These are phyloP conservation scores for Tetraselmis striata DNA, from an alignment of 139 green algal genomes.

Conservation along the genomic window DNA sequence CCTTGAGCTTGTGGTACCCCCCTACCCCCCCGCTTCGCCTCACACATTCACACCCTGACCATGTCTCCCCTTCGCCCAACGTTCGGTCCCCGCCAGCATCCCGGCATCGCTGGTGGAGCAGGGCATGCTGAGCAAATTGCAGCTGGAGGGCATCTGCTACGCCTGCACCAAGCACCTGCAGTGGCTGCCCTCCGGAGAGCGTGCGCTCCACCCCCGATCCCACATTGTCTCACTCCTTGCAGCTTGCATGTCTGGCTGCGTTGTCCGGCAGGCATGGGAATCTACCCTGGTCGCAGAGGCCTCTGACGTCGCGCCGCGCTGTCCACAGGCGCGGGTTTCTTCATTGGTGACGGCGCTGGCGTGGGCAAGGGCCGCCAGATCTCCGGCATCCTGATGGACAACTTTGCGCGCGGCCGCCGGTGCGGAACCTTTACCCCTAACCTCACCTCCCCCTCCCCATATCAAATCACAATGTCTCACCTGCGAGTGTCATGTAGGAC, in stretches of 20 bases:
- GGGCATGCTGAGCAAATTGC: constrained; percentile 71
- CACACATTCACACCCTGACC: no score
- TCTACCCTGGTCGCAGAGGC: no score
- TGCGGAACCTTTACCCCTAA: no score
- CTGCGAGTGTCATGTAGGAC: not conserved
- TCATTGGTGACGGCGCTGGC: constrained; percentile 74
- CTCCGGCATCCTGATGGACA: constrained; percentile 74
- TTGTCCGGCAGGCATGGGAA: no score
- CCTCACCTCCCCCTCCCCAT: not conserved
- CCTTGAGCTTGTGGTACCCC: no score
- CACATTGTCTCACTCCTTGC: no score
- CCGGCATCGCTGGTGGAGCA: constrained; percentile 35
- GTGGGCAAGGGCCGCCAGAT: constrained; percentile 83
- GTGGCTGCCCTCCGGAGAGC: constrained; percentile 57
- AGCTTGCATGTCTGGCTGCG: no score
- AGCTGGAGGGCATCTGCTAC: constrained; percentile 81
- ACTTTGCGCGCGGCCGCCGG: constrained; percentile 61
- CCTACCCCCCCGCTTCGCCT: no score
- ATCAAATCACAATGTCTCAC: not conserved
- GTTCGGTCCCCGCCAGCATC: no score
- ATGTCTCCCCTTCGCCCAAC: no score
- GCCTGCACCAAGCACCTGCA: constrained; percentile 73
- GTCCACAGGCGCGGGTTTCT: constrained; percentile 53
- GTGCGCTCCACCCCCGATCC: no score
- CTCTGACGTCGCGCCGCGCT: no score